Conservation (phyloP, 805 yeast species). For the Brettanomyces nanus region DNA sequence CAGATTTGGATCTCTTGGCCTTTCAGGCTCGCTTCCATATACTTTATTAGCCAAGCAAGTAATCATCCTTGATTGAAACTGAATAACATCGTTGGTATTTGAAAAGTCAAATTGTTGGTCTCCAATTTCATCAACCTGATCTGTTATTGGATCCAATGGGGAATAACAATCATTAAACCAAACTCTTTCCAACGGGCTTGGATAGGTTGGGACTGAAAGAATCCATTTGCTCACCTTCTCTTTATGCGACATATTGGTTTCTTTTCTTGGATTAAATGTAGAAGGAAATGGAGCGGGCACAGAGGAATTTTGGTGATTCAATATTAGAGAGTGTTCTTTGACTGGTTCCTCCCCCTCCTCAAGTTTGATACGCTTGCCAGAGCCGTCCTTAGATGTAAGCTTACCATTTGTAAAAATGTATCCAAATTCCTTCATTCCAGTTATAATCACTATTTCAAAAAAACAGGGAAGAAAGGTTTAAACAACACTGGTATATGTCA, state of each 20-base stretch:
- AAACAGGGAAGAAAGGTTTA: too few relatives aligned
- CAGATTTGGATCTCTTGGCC: neutral
- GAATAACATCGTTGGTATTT: slow-evolving; percentile 40
- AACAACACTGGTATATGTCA: too few relatives aligned
- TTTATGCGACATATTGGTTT: slow-evolving; percentile 52
- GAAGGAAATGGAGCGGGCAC: slow-evolving; percentile 30
- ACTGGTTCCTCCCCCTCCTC: too few relatives aligned
- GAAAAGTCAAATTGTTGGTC: slow-evolving; percentile 22
- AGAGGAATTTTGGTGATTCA: too few relatives aligned
- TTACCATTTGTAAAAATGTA: too few relatives aligned
- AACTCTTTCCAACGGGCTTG: slow-evolving; percentile 12
- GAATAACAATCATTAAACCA: slow-evolving; percentile 45
- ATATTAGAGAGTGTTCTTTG: too few relatives aligned
- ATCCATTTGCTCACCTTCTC: slow-evolving; percentile 69
- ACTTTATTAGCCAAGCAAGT: slow-evolving; percentile 35
- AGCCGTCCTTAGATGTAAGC: too few relatives aligned
- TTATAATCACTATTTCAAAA: too few relatives aligned
- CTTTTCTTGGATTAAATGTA: slow-evolving; percentile 52
- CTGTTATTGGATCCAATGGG: slow-evolving; percentile 25
- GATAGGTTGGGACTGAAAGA: slow-evolving; percentile 42
- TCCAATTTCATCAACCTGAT: slow-evolving; percentile 20
- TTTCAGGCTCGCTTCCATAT: slow-evolving; percentile 26
- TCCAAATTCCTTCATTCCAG: too few relatives aligned
- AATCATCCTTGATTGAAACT: slow-evolving; percentile 44
- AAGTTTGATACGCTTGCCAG: too few relatives aligned